These are phyloP conservation scores for Arachnomyces sp. DNA, from an alignment of 2,329 filamentous ascomycete genomes.

Conservation along the genomic window DNA sequence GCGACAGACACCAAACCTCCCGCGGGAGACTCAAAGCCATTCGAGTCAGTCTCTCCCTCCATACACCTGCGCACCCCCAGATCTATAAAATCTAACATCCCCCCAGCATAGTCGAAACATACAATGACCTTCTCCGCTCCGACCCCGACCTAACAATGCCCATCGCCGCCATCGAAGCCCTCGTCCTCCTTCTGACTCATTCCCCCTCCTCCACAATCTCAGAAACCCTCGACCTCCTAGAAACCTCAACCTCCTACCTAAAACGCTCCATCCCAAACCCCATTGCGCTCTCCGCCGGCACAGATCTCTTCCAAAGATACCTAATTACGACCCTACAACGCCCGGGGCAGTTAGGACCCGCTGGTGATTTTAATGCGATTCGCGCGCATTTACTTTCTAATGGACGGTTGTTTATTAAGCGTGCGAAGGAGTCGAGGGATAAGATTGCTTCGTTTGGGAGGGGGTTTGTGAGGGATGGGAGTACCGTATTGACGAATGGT, in stretches of 20 bases:
- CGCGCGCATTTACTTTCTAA: slow-evolving; percentile 77
- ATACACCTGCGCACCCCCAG: not conserved
- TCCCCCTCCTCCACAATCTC: slow-evolving; percentile 78
- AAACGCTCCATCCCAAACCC: slow-evolving; percentile 76
- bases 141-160: slow-evolving; percentile 90
- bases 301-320: slow-evolving; percentile 91
- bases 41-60: slow-evolving; percentile 25
- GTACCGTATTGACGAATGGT: slow-evolving; percentile 81
- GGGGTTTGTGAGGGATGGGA: slow-evolving; percentile 68
- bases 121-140: slow-evolving; percentile 53
- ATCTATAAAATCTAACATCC: not conserved
- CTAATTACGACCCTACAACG: slow-evolving; percentile 64
- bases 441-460: slow-evolving; percentile 73
- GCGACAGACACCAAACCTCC: slow-evolving; percentile 18
- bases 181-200: slow-evolving; percentile 76
- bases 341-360: slow-evolving; percentile 42
- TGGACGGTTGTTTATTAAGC: slow-evolving; percentile 73
- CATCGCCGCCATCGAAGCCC: slow-evolving; percentile 83
- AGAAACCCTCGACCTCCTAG: slow-evolving; percentile 83
- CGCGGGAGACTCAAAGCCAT: slow-evolving; percentile 21
- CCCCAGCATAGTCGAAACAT: slow-evolving; percentile 54
- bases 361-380: slow-evolving; percentile 71
- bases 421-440: slow-evolving; percentile 76
- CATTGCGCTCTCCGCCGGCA: slow-evolving; percentile 85
- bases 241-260: slow-evolving; percentile 65